phyloP scores from a whole-genome alignment of 192 early-diverging fungal genomes.

The Backusella parvicylindrica region DNA sequence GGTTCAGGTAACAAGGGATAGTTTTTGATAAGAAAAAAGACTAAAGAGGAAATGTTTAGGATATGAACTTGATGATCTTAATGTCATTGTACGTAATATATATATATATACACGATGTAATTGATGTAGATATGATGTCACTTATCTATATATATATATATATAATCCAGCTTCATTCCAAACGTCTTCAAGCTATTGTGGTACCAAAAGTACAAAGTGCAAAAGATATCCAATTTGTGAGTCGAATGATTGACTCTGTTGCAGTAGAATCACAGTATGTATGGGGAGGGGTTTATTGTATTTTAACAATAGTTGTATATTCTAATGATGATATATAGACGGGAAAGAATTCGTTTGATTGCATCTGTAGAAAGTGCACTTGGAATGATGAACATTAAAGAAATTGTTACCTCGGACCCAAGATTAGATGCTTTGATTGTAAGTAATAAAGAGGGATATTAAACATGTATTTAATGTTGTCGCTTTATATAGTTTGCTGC shows the following conservation, averaged over 20 bases:
- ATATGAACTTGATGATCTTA: constrained; percentile 74
- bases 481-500: constrained; percentile 64
- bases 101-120: not conserved
- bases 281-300: not conserved
- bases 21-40: not conserved
- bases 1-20: constrained; percentile 51
- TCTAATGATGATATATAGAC: constrained; percentile 34
- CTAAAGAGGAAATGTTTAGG: constrained; percentile 30
- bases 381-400: constrained; percentile 82
- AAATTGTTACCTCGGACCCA: constrained; percentile 70
- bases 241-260: constrained; percentile 65
- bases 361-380: constrained; percentile 88
- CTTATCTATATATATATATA: not conserved
- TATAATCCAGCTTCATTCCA: constrained; percentile 54
- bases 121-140: constrained; percentile 10
- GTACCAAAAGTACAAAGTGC: constrained; percentile 88
- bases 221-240: constrained; percentile 73
- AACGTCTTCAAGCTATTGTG: constrained; percentile 67
- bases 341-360: constrained; percentile 71
- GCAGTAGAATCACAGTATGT: constrained; percentile 60
- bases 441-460: not conserved
- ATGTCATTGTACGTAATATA: constrained; percentile 57
- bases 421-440: constrained; percentile 81
- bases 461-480: not conserved
- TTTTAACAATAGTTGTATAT: not conserved